Percentiles rank a stretch among this genome's conserved stretches.
Conservation (phyloP, 2,329 filamentous ascomycete species). For the Triangularia verruculosa region DNA sequence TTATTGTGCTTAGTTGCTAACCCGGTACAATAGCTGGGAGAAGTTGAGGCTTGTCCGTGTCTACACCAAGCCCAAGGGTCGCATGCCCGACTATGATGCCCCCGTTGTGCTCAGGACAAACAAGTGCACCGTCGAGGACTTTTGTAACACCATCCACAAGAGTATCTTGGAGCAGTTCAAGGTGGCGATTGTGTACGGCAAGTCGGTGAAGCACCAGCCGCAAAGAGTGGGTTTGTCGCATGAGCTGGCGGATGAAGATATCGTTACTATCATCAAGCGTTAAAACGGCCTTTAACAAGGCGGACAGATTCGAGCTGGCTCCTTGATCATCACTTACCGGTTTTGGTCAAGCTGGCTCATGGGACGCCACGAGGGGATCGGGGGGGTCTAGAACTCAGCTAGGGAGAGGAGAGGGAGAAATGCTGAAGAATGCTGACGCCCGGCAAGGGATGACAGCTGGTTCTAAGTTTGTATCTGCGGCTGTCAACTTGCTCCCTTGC, state of each 20-base stretch:
- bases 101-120: constrained; percentile 84
- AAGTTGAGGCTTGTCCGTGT: constrained; percentile 87
- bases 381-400: not conserved
- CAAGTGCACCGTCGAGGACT: constrained; percentile 91
- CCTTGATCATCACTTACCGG: no score
- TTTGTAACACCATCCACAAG: constrained; percentile 92
- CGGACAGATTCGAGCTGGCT: not conserved
- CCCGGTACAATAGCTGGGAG: constrained; percentile 62
- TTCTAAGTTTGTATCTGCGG: not conserved
- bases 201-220: constrained; percentile 97
- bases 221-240: constrained; percentile 90
- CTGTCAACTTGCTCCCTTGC: not conserved
- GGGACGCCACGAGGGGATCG: not conserved
- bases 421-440: not conserved
- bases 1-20: constrained; percentile 15
- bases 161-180: constrained; percentile 96
- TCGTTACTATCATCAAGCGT: constrained; percentile 73
- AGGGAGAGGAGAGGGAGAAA: not conserved
- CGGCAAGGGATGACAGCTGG: not conserved
- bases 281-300: constrained; percentile 32
- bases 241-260: constrained; percentile 94
- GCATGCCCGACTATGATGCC: constrained; percentile 83
- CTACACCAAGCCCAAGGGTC: constrained; percentile 98
- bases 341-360: not conserved
- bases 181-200: constrained; percentile 91